Percentiles rank a stretch among this genome's conserved stretches.
Conservation (phyloP, 345 rosid species). For the Excoecaria cochinchinensis region DNA sequence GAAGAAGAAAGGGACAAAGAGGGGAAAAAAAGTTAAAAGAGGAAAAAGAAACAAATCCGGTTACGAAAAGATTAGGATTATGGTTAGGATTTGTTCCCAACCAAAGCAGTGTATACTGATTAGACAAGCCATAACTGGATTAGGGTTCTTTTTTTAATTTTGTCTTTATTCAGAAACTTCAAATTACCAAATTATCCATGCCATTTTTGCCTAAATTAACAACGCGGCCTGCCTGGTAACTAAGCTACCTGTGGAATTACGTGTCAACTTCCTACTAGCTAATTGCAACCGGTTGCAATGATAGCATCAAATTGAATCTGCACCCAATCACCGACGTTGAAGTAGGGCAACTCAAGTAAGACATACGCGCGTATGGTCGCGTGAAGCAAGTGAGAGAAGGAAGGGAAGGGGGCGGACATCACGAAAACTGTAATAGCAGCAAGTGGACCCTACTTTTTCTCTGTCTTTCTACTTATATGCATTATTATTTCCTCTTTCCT, state of each 20-base stretch:
- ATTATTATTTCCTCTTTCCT: not conserved
- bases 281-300: not conserved
- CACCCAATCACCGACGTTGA: not conserved
- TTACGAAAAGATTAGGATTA: not conserved
- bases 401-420: constrained; percentile 33
- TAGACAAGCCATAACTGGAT: too few relatives aligned
- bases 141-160: not conserved
- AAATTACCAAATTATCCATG: not conserved
- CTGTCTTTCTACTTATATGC: not conserved
- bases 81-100: not conserved
- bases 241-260: too few relatives aligned
- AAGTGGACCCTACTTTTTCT: constrained; percentile 27
- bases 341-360: not conserved
- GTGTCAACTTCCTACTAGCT: not conserved
- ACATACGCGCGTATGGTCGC: constrained; percentile 13
- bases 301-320: too few relatives aligned
- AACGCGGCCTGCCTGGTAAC: too few relatives aligned
- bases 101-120: not conserved
- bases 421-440: constrained; percentile 31
- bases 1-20: too few relatives aligned
- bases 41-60: too few relatives aligned
- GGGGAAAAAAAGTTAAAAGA: too few relatives aligned
- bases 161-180: not conserved
- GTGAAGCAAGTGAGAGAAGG: constrained; percentile 9
- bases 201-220: not conserved